phyloP scores from a whole-genome alignment of 2,329 filamentous ascomycete species.

The Fusarium sp. region DNA sequence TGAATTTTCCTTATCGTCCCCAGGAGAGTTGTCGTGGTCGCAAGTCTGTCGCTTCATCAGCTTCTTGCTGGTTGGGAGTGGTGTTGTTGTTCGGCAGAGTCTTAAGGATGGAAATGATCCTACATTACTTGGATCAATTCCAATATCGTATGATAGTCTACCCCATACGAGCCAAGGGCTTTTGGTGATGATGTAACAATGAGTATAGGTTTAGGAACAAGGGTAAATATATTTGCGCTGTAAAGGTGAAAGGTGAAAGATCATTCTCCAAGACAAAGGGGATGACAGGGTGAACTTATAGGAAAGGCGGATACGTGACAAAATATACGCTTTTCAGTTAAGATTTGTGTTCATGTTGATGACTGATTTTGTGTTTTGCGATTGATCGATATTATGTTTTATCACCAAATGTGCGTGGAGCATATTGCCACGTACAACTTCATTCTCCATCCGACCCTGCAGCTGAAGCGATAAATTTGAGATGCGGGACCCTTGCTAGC shows the following conservation, averaged over 20 bases:
- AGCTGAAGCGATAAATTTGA: neutral
- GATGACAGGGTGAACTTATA: too few species aligned
- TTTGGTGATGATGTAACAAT: too few species aligned
- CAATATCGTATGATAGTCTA: neutral
- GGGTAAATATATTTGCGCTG: too few species aligned
- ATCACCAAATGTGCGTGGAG: neutral
- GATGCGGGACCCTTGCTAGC: fast-evolving
- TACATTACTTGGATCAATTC: fast-evolving
- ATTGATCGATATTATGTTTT: neutral
- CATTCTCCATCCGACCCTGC: too few species aligned
- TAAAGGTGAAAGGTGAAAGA: neutral
- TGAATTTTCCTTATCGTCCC: neutral
- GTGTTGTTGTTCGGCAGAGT: fast-evolving
- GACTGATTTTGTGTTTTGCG: neutral
- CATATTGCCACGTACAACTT: neutral
- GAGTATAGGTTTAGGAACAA: fast-evolving
- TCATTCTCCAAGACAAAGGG: too few species aligned
- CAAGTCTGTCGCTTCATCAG: neutral
- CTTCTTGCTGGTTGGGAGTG: neutral
- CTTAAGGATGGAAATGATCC: neutral
- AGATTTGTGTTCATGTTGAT: neutral
- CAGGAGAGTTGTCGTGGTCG: neutral
- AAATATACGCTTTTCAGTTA: fast-evolving
- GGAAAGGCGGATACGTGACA: too few species aligned
- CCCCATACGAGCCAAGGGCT: fast-evolving